Evolutionary conservation across 139 green algal species (phyloP), one percentile per base, ranked within the genome.

Genomic region (Chlamydomonas asymmetrica): DNA sequence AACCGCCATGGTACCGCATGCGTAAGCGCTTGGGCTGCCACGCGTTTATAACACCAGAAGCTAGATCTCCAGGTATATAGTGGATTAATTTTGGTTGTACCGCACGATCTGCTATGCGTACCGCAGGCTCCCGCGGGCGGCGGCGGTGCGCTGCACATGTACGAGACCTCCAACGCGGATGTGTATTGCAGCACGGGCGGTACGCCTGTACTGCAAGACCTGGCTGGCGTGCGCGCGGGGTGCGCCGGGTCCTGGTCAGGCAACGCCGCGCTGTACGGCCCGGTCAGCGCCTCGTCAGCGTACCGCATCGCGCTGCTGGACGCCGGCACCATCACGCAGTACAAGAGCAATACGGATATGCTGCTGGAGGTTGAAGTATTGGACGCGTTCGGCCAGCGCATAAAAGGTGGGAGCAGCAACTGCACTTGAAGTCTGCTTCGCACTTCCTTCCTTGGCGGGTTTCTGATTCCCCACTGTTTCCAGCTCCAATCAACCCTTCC

Each of bases 321-420:
- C n/a, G n/a, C n/a, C n/a, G n/a, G n/a, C n/a, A n/a, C n/a, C n/a
- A n/a, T n/a, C n/a, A n/a, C n/a, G n/a, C n/a, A n/a, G n/a, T 77
- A 77, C 41, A 57, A 59, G 9, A 63, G 41, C 41, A 77, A 77
- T 32, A 43, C 61, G 41, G 22, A 7, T 13, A 41, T 77, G 43
- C 8, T 43, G 32, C 43, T 69, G 23, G 39, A 25, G 31, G 41
- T 77, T 23, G 71, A 63, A 34, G 54, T 77, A 32, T 4, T 68
- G 41, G 71, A 77, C 32, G 41, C 71, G 2, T 77, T 77, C 34
- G 71, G 59, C 5, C 71, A 77, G 43, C 8, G 41, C 31, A 77
- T 77, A 8, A n/a, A 56, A 2, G 70, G 70, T 76, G 9, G 5
- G 69, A 40, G 20, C 1, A 43, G n/a, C n/a, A n/a, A n/a, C n/a